Evolutionary conservation across 352 stramenopile genomes (phyloP).

Genomic region (Peronospora destructor): DNA sequence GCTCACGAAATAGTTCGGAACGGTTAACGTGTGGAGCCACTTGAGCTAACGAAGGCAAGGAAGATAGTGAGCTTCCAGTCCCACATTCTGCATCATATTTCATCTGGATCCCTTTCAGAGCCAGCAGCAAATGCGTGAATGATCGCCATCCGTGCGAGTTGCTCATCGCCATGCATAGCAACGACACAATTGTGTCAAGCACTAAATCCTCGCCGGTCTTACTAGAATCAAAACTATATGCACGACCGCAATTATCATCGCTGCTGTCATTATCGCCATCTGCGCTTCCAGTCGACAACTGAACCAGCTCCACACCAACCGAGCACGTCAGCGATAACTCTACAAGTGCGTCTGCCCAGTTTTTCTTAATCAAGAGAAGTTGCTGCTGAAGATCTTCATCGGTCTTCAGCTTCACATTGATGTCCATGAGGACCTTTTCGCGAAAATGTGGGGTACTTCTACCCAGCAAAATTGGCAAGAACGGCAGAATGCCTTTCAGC

Average conservation of each 20-base stretch:
- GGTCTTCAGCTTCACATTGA: constrained; percentile 83
- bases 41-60: constrained; percentile 22
- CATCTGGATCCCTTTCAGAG: constrained; percentile 48
- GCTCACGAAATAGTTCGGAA: constrained; percentile 37
- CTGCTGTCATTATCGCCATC: background rate
- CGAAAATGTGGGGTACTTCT: constrained; percentile 46
- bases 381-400: constrained; percentile 63
- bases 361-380: constrained; percentile 63
- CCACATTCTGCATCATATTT: constrained; percentile 39
- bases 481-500: constrained; percentile 60
- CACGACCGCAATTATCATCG: constrained; percentile 27
- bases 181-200: constrained; percentile 75
- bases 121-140: constrained; percentile 59
- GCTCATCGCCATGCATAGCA: constrained; percentile 68
- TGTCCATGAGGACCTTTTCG: constrained; percentile 83
- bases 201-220: constrained; percentile 78
- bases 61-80: constrained; percentile 8
- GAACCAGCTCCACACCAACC: constrained; percentile 14
- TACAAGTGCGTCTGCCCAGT: constrained; percentile 68
- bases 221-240: constrained; percentile 57
- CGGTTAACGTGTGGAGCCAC: constrained; percentile 19
- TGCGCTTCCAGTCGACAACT: constrained; percentile 1
- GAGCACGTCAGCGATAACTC: constrained; percentile 65
- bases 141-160: constrained; percentile 52
- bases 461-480: constrained; percentile 55